Evolutionary conservation across 163 green algal species (phyloP), one percentile per base, ranked within the genome.

Genomic region (Chloromonas sp.): DNA sequence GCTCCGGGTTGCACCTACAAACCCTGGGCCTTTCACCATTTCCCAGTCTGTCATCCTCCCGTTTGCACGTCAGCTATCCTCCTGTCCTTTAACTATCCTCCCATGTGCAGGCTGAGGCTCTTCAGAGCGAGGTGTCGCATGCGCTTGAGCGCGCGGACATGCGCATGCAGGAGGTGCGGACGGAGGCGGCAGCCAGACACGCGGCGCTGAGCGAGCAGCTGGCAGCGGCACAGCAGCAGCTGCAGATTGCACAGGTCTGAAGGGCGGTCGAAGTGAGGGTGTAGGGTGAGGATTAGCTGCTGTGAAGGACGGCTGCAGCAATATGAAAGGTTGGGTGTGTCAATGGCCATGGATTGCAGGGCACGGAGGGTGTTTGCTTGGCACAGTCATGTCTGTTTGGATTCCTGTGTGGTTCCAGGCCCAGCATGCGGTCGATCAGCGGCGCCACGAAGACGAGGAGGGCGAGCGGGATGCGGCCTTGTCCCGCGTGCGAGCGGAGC

Each of bases 101-200:
- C 59, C 61, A 36, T 79, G 1, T 81, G 70, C 82, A 88, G 85
- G 58, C 82, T 59, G 85, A 88, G 77, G 81, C 81, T 1, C 66
- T 88, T 58, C 58, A 70, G 5, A 84, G 70, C 11, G 85, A 88
- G 81, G 85, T 88, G 77, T 70, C 36, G 2, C 57, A 82, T 71
- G 85, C 85, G 3, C 79, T 88, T 77, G 85, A 88, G 81, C 74
- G 81, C 14, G 60, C 81, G 60, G 85, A 88, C 70, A 81, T 70
- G 14, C 57, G 74, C 1, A 76, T 71, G 15, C 58, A 77, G 60
- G 74, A 88, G 58, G 81, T 81, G 60, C 81, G 81, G 0, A 82
- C 85, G 14, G 82, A 81, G 3, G 71, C 71, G n/a, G 71, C 71
- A 3, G 79, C 80, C 61, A 15, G 78, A 1, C 78, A 80, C n/a